Evolutionary conservation across 345 rosid genomes (phyloP), one percentile per base, ranked within the genome.

Genomic region (Sonneratia alba): DNA sequence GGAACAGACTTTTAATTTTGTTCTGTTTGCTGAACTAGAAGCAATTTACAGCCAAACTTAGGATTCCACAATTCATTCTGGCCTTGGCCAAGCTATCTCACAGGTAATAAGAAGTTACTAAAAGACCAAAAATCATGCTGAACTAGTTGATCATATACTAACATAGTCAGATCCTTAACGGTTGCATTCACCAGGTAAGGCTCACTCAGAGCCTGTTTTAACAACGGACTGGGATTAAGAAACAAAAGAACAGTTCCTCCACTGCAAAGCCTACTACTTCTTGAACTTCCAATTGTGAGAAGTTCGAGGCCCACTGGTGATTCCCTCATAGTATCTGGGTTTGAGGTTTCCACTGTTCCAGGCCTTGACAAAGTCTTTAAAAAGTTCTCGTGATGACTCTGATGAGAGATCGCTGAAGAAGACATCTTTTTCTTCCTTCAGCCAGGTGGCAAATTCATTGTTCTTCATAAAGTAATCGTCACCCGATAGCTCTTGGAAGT

Each of bases 401-500:
- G 98, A 83, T 0, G 90, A 89, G 72, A 94, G 95, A 43, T 94
- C 95, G 2, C 93, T 87, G 78, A 94, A 94, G 76, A 87, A 94
- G 34, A 83, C 67, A n/a, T 77, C 76, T 48, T 85, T 91, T 81
- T 91, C 81, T 73, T 94, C 98, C 85, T 81, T 87, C 73, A 94
- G 84, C 98, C 97, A 94, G 53, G 95, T 86, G 18, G 96, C 86
- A 70, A 91, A 94, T 81, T 94, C 98, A 6, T 88, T 91, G 67
- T 88, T 94, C 88, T 91, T 94, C 8, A 87, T 77, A 80, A 87
- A 91, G 85, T 94, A 94, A 84, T 94, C 96, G 15, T 91, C 98
- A 0, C 57, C 78, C 4, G 96, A 80, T 49, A 94, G 80, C 88
- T 89, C 90, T 72, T 79, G 84, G 71, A 91, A 61, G 49, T 88